A percentile compares a stretch with the other conserved stretches of the same genome.
Conservation (phyloP, 805 yeast genomes). For the Suhomyces faveliae region DNA sequence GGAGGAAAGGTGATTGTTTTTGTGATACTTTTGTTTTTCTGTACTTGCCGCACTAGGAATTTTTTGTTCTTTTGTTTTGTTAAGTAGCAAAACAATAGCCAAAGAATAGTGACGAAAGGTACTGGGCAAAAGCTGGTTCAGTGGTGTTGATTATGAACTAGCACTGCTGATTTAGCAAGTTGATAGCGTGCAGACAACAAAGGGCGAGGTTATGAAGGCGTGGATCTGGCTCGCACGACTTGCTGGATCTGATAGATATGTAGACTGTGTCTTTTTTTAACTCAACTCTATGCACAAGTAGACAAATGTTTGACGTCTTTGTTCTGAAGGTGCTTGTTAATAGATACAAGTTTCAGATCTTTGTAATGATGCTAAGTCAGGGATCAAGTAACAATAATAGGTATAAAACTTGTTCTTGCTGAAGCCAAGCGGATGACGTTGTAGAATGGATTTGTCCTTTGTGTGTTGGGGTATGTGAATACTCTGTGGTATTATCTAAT, state of each 20-base stretch:
- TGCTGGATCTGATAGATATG: not conserved
- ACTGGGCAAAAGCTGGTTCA: not conserved
- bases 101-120: not conserved
- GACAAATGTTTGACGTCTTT: not conserved
- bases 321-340: not conserved
- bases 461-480: not conserved
- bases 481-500: no score
- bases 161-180: not conserved
- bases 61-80: not conserved
- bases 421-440: no score
- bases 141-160: not conserved
- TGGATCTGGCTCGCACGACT: not conserved
- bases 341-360: not conserved
- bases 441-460: not conserved
- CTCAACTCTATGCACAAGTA: no score
- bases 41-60: conserved; percentile 1
- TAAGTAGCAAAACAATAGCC: not conserved
- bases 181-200: not conserved
- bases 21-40: not conserved
- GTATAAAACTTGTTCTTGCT: no score
- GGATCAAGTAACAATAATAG: not conserved
- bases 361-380: not conserved
- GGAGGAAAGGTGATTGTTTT: not conserved
- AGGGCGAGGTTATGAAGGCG: not conserved
- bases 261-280: no score